phyloP scores from a whole-genome alignment of 2,329 filamentous ascomycete species.

The Aureobasidium subglaciale region DNA sequence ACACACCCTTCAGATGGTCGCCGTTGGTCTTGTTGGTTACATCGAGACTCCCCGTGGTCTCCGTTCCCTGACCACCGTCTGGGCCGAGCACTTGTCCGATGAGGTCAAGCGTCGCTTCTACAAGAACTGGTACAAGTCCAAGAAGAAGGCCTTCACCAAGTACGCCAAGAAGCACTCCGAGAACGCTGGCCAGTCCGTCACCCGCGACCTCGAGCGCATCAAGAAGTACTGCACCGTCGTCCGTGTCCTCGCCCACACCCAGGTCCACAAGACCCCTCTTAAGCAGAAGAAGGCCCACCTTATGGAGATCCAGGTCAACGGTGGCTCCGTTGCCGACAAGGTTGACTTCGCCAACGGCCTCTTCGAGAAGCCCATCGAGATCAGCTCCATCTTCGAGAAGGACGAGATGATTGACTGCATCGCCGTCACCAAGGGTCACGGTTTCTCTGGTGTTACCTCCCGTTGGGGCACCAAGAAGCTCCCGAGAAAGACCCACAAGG shows the following conservation, averaged over 20 bases:
- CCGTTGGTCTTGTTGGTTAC: slow-evolving; percentile 99
- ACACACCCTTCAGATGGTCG: slow-evolving; percentile 70
- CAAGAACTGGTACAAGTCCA: slow-evolving; percentile 99
- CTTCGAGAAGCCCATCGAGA: slow-evolving; percentile 97
- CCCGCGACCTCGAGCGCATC: slow-evolving; percentile 97
- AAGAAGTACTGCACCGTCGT: slow-evolving; percentile 99
- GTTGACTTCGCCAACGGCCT: slow-evolving; percentile 90
- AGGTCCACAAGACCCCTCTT: slow-evolving; percentile 97
- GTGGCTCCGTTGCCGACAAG: slow-evolving; percentile 92
- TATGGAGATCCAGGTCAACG: slow-evolving; percentile 99
- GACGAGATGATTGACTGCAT: slow-evolving; percentile 99
- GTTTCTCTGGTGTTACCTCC: slow-evolving; percentile 92
- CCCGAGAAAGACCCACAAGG: slow-evolving; percentile 99
- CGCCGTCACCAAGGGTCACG: slow-evolving; percentile 99
- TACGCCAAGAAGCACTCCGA: slow-evolving; percentile 99
- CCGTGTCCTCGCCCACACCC: slow-evolving; percentile 97
- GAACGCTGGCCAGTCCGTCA: slow-evolving; percentile 80
- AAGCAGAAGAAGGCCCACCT: slow-evolving; percentile 99
- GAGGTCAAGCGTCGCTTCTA: slow-evolving; percentile 99
- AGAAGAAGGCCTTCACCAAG: slow-evolving; percentile 99
- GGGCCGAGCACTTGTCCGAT: slow-evolving; percentile 98
- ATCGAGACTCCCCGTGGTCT: slow-evolving; percentile 99
- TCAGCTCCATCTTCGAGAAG: slow-evolving; percentile 95
- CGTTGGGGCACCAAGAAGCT: slow-evolving; percentile 99
- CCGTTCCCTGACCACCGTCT: slow-evolving; percentile 97